Conservation (phyloP, 345 rosid species). For the Brassica juncea region DNA sequence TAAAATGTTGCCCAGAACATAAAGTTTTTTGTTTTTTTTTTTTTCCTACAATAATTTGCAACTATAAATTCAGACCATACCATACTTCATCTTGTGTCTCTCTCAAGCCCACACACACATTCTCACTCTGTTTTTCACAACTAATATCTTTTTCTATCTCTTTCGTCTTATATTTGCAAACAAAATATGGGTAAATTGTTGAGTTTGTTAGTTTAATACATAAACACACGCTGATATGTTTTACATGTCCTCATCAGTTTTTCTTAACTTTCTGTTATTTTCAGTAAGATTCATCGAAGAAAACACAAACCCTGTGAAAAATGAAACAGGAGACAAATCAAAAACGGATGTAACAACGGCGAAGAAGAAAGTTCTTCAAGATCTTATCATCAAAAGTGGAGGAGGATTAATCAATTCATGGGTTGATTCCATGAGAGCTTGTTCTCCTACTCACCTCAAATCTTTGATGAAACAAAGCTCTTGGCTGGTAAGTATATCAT, state of each 20-base stretch:
- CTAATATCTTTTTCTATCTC: slow-evolving; percentile 5
- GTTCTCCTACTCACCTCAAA: slow-evolving; percentile 80
- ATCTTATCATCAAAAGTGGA: slow-evolving; percentile 47
- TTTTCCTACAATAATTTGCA: slow-evolving; percentile 36
- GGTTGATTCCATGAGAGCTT: slow-evolving; percentile 88
- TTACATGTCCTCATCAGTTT: slow-evolving; percentile 7
- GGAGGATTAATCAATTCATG: slow-evolving; percentile 50
- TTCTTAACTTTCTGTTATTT: background rate
- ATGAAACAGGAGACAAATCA: slow-evolving; percentile 48
- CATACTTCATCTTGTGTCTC: slow-evolving; percentile 33
- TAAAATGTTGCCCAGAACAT: slow-evolving; percentile 10
- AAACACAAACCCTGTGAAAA: slow-evolving; percentile 39
- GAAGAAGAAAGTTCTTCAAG: slow-evolving; percentile 42
- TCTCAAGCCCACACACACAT: slow-evolving; percentile 35
- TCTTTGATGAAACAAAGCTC: slow-evolving; percentile 34
- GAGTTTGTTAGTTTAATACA: background rate
- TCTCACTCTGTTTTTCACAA: slow-evolving; percentile 31
- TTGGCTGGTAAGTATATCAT: slow-evolving; percentile 37
- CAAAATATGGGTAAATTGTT: slow-evolving; percentile 35
- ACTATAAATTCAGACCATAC: slow-evolving; percentile 40
- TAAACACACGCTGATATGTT: background rate
- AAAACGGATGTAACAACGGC: slow-evolving; percentile 13
- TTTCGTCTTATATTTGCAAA: background rate
- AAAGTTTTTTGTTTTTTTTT: background rate
- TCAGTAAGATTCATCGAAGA: slow-evolving; percentile 49